A percentile compares a stretch with the other conserved stretches of the same genome.
These are phyloP conservation scores for Neurospora sp. DNA, from an alignment of 495 filamentous ascomycete genomes.

Conservation along the genomic window DNA sequence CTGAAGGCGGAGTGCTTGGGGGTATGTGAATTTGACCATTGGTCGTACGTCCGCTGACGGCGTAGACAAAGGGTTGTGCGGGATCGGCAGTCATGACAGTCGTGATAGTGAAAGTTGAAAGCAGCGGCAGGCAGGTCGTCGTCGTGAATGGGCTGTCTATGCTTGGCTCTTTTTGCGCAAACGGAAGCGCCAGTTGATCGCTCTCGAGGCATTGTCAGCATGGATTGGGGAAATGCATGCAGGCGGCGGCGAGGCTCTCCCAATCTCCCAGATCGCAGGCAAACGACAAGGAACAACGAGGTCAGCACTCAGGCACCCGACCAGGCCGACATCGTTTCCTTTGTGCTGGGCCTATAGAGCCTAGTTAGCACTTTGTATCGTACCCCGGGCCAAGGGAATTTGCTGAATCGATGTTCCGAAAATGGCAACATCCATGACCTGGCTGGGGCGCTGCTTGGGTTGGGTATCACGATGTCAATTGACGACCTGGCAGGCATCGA, in stretches of 20 bases:
- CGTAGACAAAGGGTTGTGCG: neutral
- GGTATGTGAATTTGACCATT: neutral
- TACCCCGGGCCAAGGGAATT: neutral
- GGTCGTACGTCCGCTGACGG: neutral
- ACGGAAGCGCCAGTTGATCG: neutral
- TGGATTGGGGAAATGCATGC: neutral
- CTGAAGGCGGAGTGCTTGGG: neutral
- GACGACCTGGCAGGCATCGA: neutral
- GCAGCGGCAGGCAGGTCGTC: neutral
- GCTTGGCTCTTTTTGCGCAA: neutral
- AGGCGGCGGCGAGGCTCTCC: neutral
- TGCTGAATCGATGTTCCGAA: neutral
- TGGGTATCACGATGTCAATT: neutral
- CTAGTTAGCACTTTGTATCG: neutral
- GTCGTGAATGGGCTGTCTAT: neutral
- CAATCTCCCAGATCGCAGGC: neutral
- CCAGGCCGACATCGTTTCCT: neutral
- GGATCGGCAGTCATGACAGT: neutral
- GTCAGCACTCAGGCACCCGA: neutral
- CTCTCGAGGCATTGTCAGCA: neutral
- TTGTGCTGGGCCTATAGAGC: neutral
- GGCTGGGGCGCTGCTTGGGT: neutral
- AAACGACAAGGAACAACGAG: neutral
- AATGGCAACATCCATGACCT: neutral
- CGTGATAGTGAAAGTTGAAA: neutral